A percentile compares a stretch with the other conserved stretches of the same genome.
phyloP scores from a whole-genome alignment of 2,329 filamentous ascomycete species.

The Leptographium lundbergii region DNA sequence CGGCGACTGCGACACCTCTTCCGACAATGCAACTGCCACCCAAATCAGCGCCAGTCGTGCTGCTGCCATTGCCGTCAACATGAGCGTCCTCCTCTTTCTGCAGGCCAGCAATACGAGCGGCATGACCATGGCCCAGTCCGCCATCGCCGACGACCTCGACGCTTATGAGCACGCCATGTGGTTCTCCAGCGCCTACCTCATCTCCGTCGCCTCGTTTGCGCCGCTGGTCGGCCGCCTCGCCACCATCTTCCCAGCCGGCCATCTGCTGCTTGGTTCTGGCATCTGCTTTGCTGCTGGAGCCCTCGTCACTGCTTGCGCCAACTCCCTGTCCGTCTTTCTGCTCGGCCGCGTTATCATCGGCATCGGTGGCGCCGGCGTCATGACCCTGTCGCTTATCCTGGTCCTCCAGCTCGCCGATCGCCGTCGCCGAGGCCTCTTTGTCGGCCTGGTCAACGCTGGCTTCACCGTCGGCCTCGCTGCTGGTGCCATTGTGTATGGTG shows the following conservation, averaged over 20 bases:
- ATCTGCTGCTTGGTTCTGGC: slow-evolving; percentile 51
- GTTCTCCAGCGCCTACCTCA: slow-evolving; percentile 69
- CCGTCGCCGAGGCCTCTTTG: slow-evolving; percentile 55
- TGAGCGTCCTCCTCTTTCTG: slow-evolving; percentile 46
- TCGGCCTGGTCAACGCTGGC: slow-evolving; percentile 60
- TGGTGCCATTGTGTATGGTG: slow-evolving; percentile 20
- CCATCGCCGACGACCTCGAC: slow-evolving; percentile 62
- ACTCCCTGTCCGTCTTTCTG: slow-evolving; percentile 49
- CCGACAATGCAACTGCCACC: not conserved
- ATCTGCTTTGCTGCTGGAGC: slow-evolving; percentile 47
- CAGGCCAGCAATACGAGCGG: slow-evolving; percentile 64
- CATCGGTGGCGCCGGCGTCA: slow-evolving; percentile 56
- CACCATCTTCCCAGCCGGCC: slow-evolving; percentile 58
- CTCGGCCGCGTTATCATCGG: slow-evolving; percentile 56
- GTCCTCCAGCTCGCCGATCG: slow-evolving; percentile 61
- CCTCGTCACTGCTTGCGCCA: slow-evolving; percentile 49
- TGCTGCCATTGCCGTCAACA: slow-evolving; percentile 35
- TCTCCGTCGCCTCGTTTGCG: slow-evolving; percentile 46
- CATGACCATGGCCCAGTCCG: slow-evolving; percentile 68
- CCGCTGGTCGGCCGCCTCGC: slow-evolving; percentile 61
- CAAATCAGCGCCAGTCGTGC: slow-evolving; percentile 19
- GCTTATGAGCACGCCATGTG: slow-evolving; percentile 63
- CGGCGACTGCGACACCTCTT: not conserved
- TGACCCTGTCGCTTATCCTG: slow-evolving; percentile 62
- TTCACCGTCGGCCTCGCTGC: slow-evolving; percentile 21